Evolutionary conservation across 1,139 yeast species (phyloP), one percentile per base, ranked within the genome.

Genomic region (Candida gigantensis): DNA sequence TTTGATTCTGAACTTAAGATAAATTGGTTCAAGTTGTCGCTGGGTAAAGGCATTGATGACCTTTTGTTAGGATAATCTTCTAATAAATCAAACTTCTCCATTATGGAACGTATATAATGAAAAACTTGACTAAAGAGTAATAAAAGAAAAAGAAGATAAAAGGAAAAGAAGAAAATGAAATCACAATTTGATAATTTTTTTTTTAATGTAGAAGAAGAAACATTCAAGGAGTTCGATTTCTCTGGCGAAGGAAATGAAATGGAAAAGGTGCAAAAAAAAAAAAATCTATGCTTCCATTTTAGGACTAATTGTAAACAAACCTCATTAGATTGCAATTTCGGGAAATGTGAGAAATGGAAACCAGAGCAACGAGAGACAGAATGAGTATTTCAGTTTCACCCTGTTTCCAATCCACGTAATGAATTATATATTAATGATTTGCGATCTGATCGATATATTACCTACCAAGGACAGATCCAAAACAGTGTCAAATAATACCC

Each of bases 21-120:
- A 44, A 64, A 68, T 32, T 65, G 61, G 31, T 67, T 66, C 39
- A 68, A 62, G 36, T 65, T 68, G 33, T 69, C 79, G 30, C 63
- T 64, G 3, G 75, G 77, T 13, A 70, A 46, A 1, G 74, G 70
- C 13, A 67, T 48, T 17, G 35, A 30, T 3, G 28, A 25, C 10
- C 28, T 12, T 19, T 50, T 46, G 33, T 52, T 47, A 24, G 55
- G 37, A 31, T 46, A 39, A 29, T 59, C 53, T 46, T 52, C 60
- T 72, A 77, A 58, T 46, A 60, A 55, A 47, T 65, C 49, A 63
- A 68, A 60, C 50, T 60, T 52, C 43, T 60, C 61, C 65, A 56
- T 54, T 18, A 17, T 23, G 11, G 6, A 24, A 23, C 25, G 11
- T 3, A 12, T 10, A 10, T 3, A 11, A 23, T 10, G 13, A 23